Conservation (phyloP, 2,329 filamentous ascomycete species). For the Ascomycota sp. region DNA sequence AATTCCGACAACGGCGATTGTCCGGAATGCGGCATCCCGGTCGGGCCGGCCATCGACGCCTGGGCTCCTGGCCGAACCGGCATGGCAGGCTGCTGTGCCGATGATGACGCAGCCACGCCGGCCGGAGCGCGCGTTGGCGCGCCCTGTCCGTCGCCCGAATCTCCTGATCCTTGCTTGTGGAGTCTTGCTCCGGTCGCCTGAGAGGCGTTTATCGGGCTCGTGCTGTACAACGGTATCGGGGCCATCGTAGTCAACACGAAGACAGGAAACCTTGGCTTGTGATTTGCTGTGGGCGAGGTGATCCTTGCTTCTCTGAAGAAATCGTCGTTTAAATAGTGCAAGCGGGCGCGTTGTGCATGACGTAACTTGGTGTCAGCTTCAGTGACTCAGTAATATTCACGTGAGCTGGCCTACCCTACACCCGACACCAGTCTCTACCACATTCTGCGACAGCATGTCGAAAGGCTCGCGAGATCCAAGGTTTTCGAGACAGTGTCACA, state of each 20-base stretch:
- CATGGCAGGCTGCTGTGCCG: constrained; percentile 11
- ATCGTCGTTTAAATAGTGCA: too few relatives aligned
- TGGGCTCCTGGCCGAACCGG: constrained; percentile 24
- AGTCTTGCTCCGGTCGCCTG: constrained; percentile 28
- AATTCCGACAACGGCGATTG: constrained; percentile 20
- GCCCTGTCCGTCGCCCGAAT: constrained; percentile 6
- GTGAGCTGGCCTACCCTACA: too few relatives aligned
- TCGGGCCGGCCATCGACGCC: constrained; percentile 21
- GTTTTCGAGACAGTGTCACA: too few relatives aligned
- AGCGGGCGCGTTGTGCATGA: too few relatives aligned
- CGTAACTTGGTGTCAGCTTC: too few relatives aligned
- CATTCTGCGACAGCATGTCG: too few relatives aligned
- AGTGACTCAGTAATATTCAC: too few relatives aligned
- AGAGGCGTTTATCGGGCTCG: constrained; percentile 34
- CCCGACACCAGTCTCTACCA: too few relatives aligned
- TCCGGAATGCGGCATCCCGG: constrained; percentile 15
- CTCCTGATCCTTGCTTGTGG: constrained; percentile 14
- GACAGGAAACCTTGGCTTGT: neutral
- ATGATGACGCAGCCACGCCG: neutral
- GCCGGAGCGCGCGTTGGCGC: constrained; percentile 8
- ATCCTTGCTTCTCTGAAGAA: neutral
- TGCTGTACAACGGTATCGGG: constrained; percentile 34
- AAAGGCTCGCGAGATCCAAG: too few relatives aligned
- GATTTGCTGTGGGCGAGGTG: neutral
- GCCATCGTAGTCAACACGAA: constrained; percentile 23